Conservation (phyloP, 345 rosid genomes). For the Salix arbutifolia region DNA sequence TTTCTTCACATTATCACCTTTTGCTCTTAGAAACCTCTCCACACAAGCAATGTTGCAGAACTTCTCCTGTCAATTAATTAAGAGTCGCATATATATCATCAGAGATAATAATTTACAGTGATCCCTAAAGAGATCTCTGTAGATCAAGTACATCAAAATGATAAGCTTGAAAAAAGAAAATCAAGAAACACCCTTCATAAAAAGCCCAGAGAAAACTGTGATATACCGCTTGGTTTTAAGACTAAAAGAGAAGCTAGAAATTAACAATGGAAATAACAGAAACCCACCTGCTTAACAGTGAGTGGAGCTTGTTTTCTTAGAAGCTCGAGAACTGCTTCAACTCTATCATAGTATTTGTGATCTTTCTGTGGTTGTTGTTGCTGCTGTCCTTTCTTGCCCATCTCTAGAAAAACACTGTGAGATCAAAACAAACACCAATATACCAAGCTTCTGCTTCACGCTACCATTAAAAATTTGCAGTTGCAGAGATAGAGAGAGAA, state of each 20-base stretch:
- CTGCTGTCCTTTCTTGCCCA: constrained; percentile 57
- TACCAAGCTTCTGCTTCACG: constrained; percentile 56
- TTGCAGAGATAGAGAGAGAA: constrained; percentile 14
- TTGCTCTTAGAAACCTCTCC: constrained; percentile 68
- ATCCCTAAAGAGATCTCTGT: background rate
- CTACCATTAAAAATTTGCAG: constrained; percentile 44
- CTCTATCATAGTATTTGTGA: constrained; percentile 28
- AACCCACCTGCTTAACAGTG: constrained; percentile 68
- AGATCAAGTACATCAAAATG: background rate
- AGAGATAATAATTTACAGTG: background rate
- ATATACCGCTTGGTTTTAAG: background rate
- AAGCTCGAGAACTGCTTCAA: constrained; percentile 63
- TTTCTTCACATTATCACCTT: constrained; percentile 79
- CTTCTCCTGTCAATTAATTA: constrained; percentile 57
- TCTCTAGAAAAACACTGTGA: constrained; percentile 21
- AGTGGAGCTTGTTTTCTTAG: constrained; percentile 70
- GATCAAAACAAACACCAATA: constrained; percentile 23
- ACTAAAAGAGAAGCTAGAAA: background rate
- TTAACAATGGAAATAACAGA: background rate
- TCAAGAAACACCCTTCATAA: background rate
- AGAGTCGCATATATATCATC: background rate
- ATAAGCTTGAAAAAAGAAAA: background rate
- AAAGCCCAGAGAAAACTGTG: background rate
- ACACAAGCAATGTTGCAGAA: constrained; percentile 79
- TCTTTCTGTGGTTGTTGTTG: constrained; percentile 16